Base-by-base conservation (phyloP, 495 filamentous ascomycete species). In the Podospora comata region DNA sequence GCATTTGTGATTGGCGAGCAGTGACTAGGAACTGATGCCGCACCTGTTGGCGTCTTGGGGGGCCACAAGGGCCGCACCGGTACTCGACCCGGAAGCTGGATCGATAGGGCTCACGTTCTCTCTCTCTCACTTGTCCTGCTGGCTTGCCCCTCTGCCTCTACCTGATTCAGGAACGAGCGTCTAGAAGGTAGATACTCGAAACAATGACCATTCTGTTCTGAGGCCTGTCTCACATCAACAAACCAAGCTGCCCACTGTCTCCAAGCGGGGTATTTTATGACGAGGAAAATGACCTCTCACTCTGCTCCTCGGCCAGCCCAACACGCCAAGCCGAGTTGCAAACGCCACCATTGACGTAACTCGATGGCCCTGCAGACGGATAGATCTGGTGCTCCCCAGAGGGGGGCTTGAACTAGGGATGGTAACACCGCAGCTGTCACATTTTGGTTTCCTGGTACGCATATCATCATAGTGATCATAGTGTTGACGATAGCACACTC, bases 391-490 rank as follows among this genome's bases (percentile, higher is more conserved):
- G 54, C 19, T 18, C 15, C 54, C 54, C 19, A 18, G 16, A 15
- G 19, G 30, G 54, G 6, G 19, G 19, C 55, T 58, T 23, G 55
- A 56, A 20, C 55, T 58, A 58, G 55, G 55, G 55, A 58, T 58
- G 55, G 55, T 58, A 6, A 18, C 55, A 58, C 55, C 55, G 23
- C 55, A 58, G 55, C 55, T 23, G 55, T 58, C 55, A 58, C n/a
- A 58, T 58, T 58, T 23, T 32, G 7, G 39, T 11, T 48, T 48
- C 39, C 39, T 48, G 39, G 39, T 48, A 48, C 39, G 15, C 6
- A 48, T 11, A 48, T 48, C 39, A 48, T 48, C 39, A 48, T 48
- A 18, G 13, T 48, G 13, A 48, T 48, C 13, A 48, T 48, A 11
- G 39, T 48, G 39, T 48, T 48, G 39, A 48, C 39, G 39, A 48